A percentile compares a stretch with the other conserved stretches of the same genome.
Evolutionary conservation across 805 yeast genomes (phyloP).

Genomic region (Clavispora vitiphila): DNA sequence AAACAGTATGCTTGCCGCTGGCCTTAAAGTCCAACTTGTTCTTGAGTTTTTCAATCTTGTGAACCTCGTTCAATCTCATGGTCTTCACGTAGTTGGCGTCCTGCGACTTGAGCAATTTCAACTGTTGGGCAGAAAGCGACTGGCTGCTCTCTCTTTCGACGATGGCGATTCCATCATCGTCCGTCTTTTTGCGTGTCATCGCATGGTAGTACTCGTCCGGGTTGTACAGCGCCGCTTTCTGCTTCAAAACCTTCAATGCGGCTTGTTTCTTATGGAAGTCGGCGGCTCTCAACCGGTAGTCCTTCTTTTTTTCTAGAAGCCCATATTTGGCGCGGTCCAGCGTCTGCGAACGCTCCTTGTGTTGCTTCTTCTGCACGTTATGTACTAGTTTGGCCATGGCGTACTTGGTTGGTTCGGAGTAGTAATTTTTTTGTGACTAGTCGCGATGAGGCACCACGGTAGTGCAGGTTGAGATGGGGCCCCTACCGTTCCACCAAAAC

Average conservation of each 20-base stretch:
- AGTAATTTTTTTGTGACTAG: neutral
- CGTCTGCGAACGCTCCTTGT: conserved; percentile 89
- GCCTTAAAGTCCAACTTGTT: conserved; percentile 46
- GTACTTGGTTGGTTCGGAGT: neutral
- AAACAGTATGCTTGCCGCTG: conserved; percentile 78
- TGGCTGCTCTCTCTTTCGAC: conserved; percentile 58
- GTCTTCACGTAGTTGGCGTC: conserved; percentile 84
- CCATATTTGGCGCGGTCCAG: conserved; percentile 70
- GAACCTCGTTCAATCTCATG: conserved; percentile 62
- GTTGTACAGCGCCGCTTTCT: conserved; percentile 69
- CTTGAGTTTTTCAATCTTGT: conserved; percentile 56
- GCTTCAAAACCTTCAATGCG: conserved; percentile 63
- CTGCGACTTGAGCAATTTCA: conserved; percentile 80
- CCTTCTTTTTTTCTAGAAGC: conserved; percentile 80
- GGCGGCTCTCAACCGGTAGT: conserved; percentile 45
- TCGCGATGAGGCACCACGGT: neutral
- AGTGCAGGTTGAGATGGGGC: neutral
- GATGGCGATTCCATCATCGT: conserved; percentile 61
- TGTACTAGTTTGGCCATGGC: conserved; percentile 77
- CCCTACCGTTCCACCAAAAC: too few relatives aligned
- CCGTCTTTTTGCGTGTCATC: conserved; percentile 71
- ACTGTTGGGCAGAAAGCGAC: conserved; percentile 64
- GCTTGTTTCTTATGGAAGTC: conserved; percentile 57
- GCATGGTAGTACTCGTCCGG: conserved; percentile 97
- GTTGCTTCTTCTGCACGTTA: conserved; percentile 93